phyloP scores from a whole-genome alignment of 1,139 yeast genomes.

The Saccharomyces hybrid region DNA sequence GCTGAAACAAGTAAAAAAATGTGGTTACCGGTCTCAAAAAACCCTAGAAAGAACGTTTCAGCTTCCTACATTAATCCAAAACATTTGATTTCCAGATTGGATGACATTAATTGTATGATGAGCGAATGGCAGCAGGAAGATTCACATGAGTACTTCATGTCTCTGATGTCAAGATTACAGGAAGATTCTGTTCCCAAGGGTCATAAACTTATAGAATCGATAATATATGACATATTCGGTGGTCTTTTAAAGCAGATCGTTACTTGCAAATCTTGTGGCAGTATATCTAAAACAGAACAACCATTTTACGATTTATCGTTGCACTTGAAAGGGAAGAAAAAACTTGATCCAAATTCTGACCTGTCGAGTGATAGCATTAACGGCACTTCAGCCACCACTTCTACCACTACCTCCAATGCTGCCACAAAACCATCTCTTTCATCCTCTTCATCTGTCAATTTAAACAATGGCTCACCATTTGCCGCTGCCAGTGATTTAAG shows the following conservation, averaged over 20 bases:
- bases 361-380: not conserved
- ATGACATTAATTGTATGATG: conserved; percentile 92
- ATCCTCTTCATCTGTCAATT: conserved; percentile 3
- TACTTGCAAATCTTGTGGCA: conserved; percentile 70
- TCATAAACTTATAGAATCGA: conserved; percentile 66
- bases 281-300: conserved; percentile 82
- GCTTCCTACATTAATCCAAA: conserved; percentile 59
- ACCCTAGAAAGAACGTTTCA: conserved; percentile 28
- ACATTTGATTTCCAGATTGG: conserved; percentile 60
- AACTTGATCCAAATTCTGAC: conserved; percentile 29
- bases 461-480: not conserved
- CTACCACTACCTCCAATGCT: conserved; percentile 1
- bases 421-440: not conserved
- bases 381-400: conserved; percentile 3
- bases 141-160: conserved; percentile 94
- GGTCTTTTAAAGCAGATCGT: conserved; percentile 81
- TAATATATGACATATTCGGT: conserved; percentile 88
- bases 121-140: conserved; percentile 97
- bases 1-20: conserved; percentile 65
- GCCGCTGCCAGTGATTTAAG: conserved; percentile 3
- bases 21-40: conserved; percentile 44
- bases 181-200: conserved; percentile 92
- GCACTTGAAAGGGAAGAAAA: conserved; percentile 47
- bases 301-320: conserved; percentile 89
- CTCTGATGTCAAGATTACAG: conserved; percentile 75